These are phyloP conservation scores for Erysiphe pulchra DNA, from an alignment of 2,329 filamentous ascomycete species.

Conservation along the genomic window DNA sequence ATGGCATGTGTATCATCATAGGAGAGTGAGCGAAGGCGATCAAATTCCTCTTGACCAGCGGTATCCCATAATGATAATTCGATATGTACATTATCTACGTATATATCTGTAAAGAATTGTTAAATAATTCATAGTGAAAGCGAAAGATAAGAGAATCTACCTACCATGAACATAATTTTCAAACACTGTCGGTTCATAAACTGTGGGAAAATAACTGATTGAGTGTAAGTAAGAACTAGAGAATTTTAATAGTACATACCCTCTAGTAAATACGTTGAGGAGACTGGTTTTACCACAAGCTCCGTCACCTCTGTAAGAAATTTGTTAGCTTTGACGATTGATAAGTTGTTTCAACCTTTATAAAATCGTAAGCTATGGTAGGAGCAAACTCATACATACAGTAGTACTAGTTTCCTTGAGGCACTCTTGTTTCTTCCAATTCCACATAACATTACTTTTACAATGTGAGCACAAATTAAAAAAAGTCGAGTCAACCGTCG, in stretches of 20 bases:
- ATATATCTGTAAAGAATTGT: constrained; percentile 45
- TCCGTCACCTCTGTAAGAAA: constrained; percentile 52
- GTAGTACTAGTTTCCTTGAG: constrained; percentile 48
- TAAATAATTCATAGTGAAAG: background rate
- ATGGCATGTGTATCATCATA: constrained; percentile 96
- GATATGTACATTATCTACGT: constrained; percentile 90
- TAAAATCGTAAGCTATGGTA: background rate
- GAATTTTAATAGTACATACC: constrained; percentile 30
- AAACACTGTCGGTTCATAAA: constrained; percentile 95
- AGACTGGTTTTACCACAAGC: constrained; percentile 93
- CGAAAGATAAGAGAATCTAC: constrained; percentile 5
- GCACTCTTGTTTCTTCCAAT: constrained; percentile 34
- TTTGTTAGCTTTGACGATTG: constrained; percentile 1
- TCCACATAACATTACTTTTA: constrained; percentile 11
- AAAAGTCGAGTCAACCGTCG: no score
- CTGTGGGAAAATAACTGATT: constrained; percentile 74
- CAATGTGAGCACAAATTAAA: no score
- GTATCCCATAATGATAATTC: constrained; percentile 97
- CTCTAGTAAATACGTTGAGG: constrained; percentile 94
- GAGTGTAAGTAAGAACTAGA: background rate
- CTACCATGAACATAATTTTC: constrained; percentile 96
- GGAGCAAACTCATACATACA: constrained; percentile 23
- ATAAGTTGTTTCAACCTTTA: background rate
- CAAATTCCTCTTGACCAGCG: constrained; percentile 96
- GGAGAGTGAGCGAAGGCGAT: constrained; percentile 77